Evolutionary conservation across 495 filamentous ascomycete species (phyloP).

Genomic region (Penicillium taxi): DNA sequence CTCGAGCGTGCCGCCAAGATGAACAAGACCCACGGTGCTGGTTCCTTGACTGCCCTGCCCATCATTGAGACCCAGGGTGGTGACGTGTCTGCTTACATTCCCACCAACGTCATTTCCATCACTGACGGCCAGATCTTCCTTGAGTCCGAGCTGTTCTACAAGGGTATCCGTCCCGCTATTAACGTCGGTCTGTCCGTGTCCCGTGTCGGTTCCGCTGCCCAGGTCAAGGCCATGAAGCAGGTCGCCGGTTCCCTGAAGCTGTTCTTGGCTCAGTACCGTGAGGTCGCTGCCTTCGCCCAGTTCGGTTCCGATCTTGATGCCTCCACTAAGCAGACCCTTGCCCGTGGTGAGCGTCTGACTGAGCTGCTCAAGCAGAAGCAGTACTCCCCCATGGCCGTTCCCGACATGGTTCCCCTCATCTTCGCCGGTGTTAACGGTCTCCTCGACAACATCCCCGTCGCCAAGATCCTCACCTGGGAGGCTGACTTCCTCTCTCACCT

Average conservation of each 20-base stretch:
- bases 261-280: conserved; percentile 99
- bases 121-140: conserved; percentile 99
- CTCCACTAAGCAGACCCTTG: conserved; percentile 96
- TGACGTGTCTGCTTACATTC: conserved; percentile 99
- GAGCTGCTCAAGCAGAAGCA: conserved; percentile 99
- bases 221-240: conserved; percentile 99
- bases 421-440: conserved; percentile 98
- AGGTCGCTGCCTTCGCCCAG: conserved; percentile 98
- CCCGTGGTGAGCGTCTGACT: conserved; percentile 97
- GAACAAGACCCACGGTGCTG: conserved; percentile 90
- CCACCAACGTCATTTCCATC: conserved; percentile 99
- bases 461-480: conserved; percentile 86
- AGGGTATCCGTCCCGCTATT: conserved; percentile 99
- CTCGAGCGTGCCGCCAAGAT: conserved; percentile 99
- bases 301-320: conserved; percentile 99
- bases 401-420: conserved; percentile 99
- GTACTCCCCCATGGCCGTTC: conserved; percentile 96
- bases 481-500: conserved; percentile 86
- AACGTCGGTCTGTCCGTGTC: conserved; percentile 99
- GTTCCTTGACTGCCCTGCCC: conserved; percentile 94
- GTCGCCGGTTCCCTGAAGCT: conserved; percentile 99
- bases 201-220: conserved; percentile 98
- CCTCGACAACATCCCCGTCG: conserved; percentile 79
- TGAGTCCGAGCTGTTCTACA: conserved; percentile 99
- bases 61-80: conserved; percentile 99